Evolutionary conservation across 2,329 filamentous ascomycete genomes (phyloP), one percentile per base, ranked within the genome.

Genomic region (Ustulina deusta): DNA sequence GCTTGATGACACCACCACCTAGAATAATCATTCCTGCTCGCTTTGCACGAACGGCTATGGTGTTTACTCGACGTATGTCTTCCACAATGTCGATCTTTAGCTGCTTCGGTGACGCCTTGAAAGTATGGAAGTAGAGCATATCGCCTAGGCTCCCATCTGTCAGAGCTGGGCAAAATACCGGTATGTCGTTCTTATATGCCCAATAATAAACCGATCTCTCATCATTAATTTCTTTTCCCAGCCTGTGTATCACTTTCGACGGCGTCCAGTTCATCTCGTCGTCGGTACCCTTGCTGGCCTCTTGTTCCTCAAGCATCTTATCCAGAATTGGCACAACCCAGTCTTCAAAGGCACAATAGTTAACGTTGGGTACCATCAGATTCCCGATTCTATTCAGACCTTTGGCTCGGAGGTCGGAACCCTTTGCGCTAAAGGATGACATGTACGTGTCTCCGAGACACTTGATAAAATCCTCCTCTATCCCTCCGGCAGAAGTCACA

Each of bases 51-150:
- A 98, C 93, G 0, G 95, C 90, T 70, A 98, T 90, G 15, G 93
- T 97, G 82, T 99, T 99, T 80, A 99, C 94, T 69, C 87, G 90
- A 22, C 96, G 90, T 69, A 99, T 96, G 76, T 99, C 96, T 76
- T 97, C 92, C 25, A 97, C 93, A 66, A 98, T 93, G 78, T 98
- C 96, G 68, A 97, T 89, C 64, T 90, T 89, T 48, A 99, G 85
- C 79, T 95, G 92, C 68, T 84, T 83, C 3, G 95, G 95, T 1
- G 93, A 94, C 0, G 93, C 82, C 79, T 95, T 96, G 87, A 94
- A 99, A 0, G 94, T 97, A 82, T 99, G 95, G 80, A 99, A 98
- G 82, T 97, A 98, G 46, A 99, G 85, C 96, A 99, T 99, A 79
- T 99, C 96, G 5, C 96, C 96, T 22, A 99, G 82, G 74, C 93